Evolutionary conservation across 192 early-diverging fungal species (phyloP).

Genomic region (Umbelopsis sp.): DNA sequence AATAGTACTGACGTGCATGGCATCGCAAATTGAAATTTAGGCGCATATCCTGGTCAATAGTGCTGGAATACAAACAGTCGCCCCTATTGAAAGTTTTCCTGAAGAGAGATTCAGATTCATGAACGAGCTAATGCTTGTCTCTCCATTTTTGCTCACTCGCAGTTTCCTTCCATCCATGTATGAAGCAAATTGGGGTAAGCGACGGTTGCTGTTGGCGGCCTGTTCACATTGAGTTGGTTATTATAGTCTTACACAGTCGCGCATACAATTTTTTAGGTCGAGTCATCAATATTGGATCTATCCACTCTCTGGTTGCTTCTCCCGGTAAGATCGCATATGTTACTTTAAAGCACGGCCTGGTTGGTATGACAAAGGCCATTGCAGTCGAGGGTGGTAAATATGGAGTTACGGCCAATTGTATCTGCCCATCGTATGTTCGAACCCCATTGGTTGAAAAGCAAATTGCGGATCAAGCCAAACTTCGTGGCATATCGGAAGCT

Average conservation of each 20-base stretch:
- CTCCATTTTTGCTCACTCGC: slow-evolving; percentile 19
- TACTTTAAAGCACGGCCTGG: background rate
- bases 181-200: slow-evolving; percentile 9
- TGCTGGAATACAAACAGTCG: slow-evolving; percentile 12
- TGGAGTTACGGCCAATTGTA: slow-evolving; percentile 10
- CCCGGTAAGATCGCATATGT: slow-evolving; percentile 19
- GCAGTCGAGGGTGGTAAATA: slow-evolving; percentile 1
- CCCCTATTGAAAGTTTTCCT: slow-evolving; percentile 14
- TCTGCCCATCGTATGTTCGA: slow-evolving; percentile 17
- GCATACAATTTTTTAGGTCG: background rate
- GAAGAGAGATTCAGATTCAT: slow-evolving; percentile 8
- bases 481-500: background rate
- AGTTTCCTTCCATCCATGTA: slow-evolving; percentile 12
- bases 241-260: background rate
- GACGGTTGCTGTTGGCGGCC: too few species aligned
- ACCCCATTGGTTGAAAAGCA: slow-evolving; percentile 18
- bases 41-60: slow-evolving; percentile 12
- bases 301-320: slow-evolving; percentile 18
- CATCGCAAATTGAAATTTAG: background rate
- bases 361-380: slow-evolving; percentile 9
- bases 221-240: too few species aligned
- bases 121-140: slow-evolving; percentile 11
- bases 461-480: slow-evolving; percentile 8
- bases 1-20: background rate
- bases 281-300: slow-evolving; percentile 15